phyloP scores from a whole-genome alignment of 1,284 basidiomycete species.

The Pseudozyma sp. region DNA sequence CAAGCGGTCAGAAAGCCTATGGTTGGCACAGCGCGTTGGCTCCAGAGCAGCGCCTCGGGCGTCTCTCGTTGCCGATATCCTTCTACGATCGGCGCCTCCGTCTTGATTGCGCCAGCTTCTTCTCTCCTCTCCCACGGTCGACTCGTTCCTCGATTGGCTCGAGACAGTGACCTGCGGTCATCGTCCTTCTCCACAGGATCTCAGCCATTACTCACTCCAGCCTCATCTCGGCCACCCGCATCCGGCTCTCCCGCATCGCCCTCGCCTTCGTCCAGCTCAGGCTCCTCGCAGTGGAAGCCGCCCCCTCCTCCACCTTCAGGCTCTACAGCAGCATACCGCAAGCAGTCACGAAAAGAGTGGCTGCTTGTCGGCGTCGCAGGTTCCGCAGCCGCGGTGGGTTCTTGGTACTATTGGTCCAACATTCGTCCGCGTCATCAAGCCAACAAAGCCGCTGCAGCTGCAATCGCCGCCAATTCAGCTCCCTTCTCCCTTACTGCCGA shows the following conservation, averaged over 20 bases:
- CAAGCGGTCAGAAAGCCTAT: constrained; percentile 9
- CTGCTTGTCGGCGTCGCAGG: constrained; percentile 65
- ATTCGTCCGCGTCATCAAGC: constrained; percentile 49
- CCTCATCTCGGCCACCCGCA: constrained; percentile 15
- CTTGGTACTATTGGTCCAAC: constrained; percentile 66
- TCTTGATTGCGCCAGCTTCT: constrained; percentile 4
- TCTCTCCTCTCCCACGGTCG: constrained; percentile 12
- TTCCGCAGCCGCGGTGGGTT: constrained; percentile 62
- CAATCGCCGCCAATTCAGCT: constrained; percentile 34
- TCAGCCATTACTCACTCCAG: constrained; percentile 10
- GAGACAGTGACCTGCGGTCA: background rate
- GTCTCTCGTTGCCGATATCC: constrained; percentile 28
- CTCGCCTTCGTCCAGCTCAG: constrained; percentile 31
- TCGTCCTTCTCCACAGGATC: constrained; percentile 23
- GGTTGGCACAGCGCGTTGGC: constrained; percentile 30
- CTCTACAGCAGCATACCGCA: constrained; percentile 47
- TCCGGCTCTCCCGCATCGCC: constrained; percentile 23
- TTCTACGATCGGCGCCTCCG: constrained; percentile 12
- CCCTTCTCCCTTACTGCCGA: constrained; percentile 54
- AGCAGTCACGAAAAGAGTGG: constrained; percentile 64
- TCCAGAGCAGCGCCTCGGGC: constrained; percentile 33
- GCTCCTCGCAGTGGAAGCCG: constrained; percentile 44
- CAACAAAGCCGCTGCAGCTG: constrained; percentile 36
- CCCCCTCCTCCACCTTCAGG: constrained; percentile 41
- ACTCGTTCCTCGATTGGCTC: background rate